phyloP scores from a whole-genome alignment of 495 filamentous ascomycete species.

The Penicillium paxilli region DNA sequence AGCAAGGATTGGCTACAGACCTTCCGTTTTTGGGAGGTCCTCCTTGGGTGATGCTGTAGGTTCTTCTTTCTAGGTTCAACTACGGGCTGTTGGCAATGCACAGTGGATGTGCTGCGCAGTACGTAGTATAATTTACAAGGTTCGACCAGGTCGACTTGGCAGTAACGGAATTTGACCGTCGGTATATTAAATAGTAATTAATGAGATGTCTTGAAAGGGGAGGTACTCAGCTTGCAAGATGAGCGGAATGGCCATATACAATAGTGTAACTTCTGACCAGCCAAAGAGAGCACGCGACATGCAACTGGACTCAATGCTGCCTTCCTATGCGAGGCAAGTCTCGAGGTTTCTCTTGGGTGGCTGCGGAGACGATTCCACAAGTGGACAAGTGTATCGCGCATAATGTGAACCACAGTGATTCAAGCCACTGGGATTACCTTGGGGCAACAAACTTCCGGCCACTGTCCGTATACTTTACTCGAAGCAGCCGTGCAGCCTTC shows the following conservation, averaged over 20 bases:
- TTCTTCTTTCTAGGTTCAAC: neutral
- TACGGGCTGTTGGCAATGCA: neutral
- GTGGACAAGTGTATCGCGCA: neutral
- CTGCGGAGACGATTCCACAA: slow-evolving; percentile 4
- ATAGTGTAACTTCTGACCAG: neutral
- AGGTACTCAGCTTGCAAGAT: slow-evolving; percentile 3
- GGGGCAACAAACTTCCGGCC: slow-evolving; percentile 2
- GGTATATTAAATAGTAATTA: neutral
- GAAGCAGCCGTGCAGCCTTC: neutral
- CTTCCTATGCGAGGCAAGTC: slow-evolving; percentile 9
- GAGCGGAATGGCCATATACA: neutral
- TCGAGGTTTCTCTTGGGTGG: neutral
- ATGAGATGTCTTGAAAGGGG: slow-evolving; percentile 9
- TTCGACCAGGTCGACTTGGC: neutral
- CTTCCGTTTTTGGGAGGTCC: neutral
- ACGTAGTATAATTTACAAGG: neutral
- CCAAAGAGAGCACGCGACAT: slow-evolving; percentile 3
- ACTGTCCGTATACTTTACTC: slow-evolving; percentile 9
- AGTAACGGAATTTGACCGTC: neutral
- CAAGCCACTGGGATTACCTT: neutral
- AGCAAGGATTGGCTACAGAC: slow-evolving; percentile 3
- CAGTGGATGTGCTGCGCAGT: too few relatives aligned
- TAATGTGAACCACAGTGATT: slow-evolving; percentile 1
- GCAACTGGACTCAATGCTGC: neutral
- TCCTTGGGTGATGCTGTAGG: neutral